Percentiles rank a stretch among this genome's conserved stretches.
phyloP scores from a whole-genome alignment of 1,139 yeast species.

The Arxiozyma telluris region DNA sequence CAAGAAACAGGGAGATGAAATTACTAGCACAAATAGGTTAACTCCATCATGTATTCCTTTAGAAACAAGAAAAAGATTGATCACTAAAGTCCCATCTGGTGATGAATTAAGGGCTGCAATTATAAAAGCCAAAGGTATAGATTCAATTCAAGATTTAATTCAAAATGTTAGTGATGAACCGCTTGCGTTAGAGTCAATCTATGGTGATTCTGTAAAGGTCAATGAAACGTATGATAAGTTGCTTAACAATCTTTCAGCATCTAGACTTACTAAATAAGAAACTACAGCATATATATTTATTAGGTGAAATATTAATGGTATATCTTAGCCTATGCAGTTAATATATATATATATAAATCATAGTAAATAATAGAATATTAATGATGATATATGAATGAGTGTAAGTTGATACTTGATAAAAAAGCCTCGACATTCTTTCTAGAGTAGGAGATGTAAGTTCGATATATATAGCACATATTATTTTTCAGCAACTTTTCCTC shows the following conservation, averaged over 20 bases:
- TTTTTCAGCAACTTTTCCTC: too few relatives aligned
- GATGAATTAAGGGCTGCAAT: slow-evolving; percentile 68
- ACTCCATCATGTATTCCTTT: slow-evolving; percentile 1
- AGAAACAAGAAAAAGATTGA: slow-evolving; percentile 11
- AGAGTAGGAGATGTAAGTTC: too few relatives aligned
- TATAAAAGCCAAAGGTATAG: slow-evolving; percentile 68
- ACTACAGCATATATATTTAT: neutral
- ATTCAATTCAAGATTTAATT: slow-evolving; percentile 61
- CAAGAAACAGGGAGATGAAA: neutral
- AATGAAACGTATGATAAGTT: slow-evolving; percentile 61
- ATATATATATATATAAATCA: too few relatives aligned
- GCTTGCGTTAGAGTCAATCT: slow-evolving; percentile 48
- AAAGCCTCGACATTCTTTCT: too few relatives aligned
- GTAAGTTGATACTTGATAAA: too few relatives aligned
- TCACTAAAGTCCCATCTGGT: slow-evolving; percentile 37
- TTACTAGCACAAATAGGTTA: neutral
- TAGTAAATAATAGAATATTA: too few relatives aligned
- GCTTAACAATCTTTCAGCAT: slow-evolving; percentile 48
- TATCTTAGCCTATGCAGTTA: too few relatives aligned
- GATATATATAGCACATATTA: too few relatives aligned
- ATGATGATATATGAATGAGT: too few relatives aligned
- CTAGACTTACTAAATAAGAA: slow-evolving; percentile 4
- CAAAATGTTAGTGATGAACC: slow-evolving; percentile 51
- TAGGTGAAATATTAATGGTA: too few relatives aligned
- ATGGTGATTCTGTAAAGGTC: slow-evolving; percentile 33